These are phyloP conservation scores for Psilocybe subaeruginosa DNA, from an alignment of 768 basidiomycete genomes.

Conservation along the genomic window DNA sequence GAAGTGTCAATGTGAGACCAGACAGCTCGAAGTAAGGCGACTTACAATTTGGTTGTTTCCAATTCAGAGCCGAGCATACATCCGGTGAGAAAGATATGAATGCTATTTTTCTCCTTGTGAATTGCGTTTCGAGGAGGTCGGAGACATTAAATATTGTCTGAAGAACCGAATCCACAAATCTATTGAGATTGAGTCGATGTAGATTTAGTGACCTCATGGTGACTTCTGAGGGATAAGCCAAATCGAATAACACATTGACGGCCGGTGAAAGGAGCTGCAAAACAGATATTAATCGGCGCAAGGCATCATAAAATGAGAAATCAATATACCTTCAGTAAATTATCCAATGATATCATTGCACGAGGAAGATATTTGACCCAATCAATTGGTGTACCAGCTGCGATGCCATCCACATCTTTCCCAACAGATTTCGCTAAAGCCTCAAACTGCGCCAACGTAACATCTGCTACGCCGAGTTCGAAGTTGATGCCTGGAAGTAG, in stretches of 20 bases:
- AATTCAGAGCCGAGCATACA: slow-evolving; percentile 89
- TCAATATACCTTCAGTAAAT: slow-evolving; percentile 69
- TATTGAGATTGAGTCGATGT: slow-evolving; percentile 72
- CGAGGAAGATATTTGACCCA: slow-evolving; percentile 50
- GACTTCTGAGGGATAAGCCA: slow-evolving; percentile 70
- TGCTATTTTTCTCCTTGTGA: slow-evolving; percentile 76
- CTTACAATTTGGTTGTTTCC: slow-evolving; percentile 99
- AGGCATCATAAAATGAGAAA: slow-evolving; percentile 1
- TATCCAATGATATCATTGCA: slow-evolving; percentile 73
- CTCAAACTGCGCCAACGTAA: slow-evolving; percentile 82
- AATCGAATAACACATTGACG: slow-evolving; percentile 81
- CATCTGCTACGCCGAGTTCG: slow-evolving; percentile 81
- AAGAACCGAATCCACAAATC: slow-evolving; percentile 83
- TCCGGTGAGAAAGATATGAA: slow-evolving; percentile 92
- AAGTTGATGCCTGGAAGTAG: slow-evolving; percentile 71
- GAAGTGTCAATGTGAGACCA: neutral
- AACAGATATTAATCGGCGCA: slow-evolving; percentile 4
- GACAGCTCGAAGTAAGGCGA: slow-evolving; percentile 12
- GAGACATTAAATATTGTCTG: slow-evolving; percentile 79
- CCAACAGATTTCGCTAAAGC: slow-evolving; percentile 58
- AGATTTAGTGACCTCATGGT: slow-evolving; percentile 43
- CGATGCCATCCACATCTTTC: slow-evolving; percentile 31
- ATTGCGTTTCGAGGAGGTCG: slow-evolving; percentile 48
- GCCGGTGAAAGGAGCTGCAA: slow-evolving; percentile 57
- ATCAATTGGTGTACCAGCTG: slow-evolving; percentile 27